Evolutionary conservation across 495 filamentous ascomycete genomes (phyloP), one percentile per base, ranked within the genome.

Genomic region (Aspergillus wentii): DNA sequence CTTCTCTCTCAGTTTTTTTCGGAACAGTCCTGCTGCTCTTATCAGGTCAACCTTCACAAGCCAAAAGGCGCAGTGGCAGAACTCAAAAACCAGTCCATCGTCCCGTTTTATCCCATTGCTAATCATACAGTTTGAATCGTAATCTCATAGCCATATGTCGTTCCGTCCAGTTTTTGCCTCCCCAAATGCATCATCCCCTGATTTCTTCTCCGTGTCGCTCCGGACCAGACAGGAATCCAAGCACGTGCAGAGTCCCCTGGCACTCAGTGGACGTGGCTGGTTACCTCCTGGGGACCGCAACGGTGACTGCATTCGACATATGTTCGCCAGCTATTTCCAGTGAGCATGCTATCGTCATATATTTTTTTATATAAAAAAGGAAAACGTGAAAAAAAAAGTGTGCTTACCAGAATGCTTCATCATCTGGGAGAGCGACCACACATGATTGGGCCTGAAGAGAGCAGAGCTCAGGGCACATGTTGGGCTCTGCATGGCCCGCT

Each of bases 141-240:
- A n/a, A n/a, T n/a, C n/a, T n/a, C n/a, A n/a, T n/a, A n/a, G n/a
- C n/a, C n/a, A n/a, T n/a, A n/a, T n/a, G n/a, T n/a, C n/a, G n/a
- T n/a, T n/a, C n/a, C n/a, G n/a, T n/a, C n/a, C n/a, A n/a, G n/a
- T n/a, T n/a, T n/a, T n/a, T n/a, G n/a, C n/a, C n/a, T n/a, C n/a
- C n/a, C n/a, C n/a, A n/a, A n/a, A n/a, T n/a, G n/a, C n/a, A n/a
- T n/a, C n/a, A n/a, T n/a, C n/a, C n/a, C n/a, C n/a, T n/a, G n/a
- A n/a, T n/a, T n/a, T n/a, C n/a, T n/a, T n/a, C n/a, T n/a, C n/a
- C n/a, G n/a, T n/a, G n/a, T n/a, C n/a, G n/a, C n/a, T n/a, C n/a
- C n/a, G n/a, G n/a, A 47, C 49, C 48, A 56, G 53, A 52, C 52
- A 42, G 48, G 61, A 28, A 64, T 52, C 42, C 41, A 43, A 54